Percentiles rank a stretch among this genome's conserved stretches.
These are phyloP conservation scores for Penicillium robsamsonii DNA, from an alignment of 495 filamentous ascomycete species.

Conservation along the genomic window DNA sequence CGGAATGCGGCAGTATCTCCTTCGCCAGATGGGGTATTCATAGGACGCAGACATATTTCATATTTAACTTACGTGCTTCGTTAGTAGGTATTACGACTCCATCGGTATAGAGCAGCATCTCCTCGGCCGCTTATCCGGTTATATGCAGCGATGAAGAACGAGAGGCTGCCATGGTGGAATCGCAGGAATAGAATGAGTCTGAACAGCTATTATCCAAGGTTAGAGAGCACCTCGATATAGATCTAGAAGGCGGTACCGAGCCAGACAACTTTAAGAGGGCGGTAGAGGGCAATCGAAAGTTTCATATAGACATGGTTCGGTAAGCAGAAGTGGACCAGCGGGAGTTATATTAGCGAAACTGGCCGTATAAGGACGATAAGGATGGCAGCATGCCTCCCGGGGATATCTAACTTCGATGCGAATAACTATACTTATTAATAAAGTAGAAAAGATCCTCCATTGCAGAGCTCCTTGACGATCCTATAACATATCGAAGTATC, in stretches of 20 bases:
- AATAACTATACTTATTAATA: too few relatives aligned
- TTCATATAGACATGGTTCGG: constrained; percentile 25
- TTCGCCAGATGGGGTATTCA: constrained; percentile 34
- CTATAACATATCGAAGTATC: too few relatives aligned
- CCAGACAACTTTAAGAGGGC: constrained; percentile 29
- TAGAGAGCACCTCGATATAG: constrained; percentile 28
- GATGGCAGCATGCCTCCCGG: constrained; percentile 16
- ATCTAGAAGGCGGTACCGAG: constrained; percentile 31
- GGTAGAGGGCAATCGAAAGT: constrained; percentile 15
- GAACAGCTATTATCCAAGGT: constrained; percentile 28
- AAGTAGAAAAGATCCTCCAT: too few relatives aligned
- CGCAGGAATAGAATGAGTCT: constrained; percentile 39
- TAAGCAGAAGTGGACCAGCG: constrained; percentile 21
- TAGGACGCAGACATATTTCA: constrained; percentile 40
- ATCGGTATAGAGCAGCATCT: constrained; percentile 29
- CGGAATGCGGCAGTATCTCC: constrained; percentile 35
- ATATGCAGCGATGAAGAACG: constrained; percentile 31
- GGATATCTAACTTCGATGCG: constrained; percentile 10
- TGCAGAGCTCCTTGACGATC: too few relatives aligned
- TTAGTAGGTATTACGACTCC: constrained; percentile 36
- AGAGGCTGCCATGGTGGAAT: constrained; percentile 30
- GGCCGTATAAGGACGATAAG: constrained; percentile 34
- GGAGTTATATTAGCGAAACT: constrained; percentile 31
- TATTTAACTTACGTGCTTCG: constrained; percentile 36
- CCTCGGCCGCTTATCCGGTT: constrained; percentile 27